phyloP scores from a whole-genome alignment of 495 filamentous ascomycete genomes.

The Friedmanniomyces simplex region DNA sequence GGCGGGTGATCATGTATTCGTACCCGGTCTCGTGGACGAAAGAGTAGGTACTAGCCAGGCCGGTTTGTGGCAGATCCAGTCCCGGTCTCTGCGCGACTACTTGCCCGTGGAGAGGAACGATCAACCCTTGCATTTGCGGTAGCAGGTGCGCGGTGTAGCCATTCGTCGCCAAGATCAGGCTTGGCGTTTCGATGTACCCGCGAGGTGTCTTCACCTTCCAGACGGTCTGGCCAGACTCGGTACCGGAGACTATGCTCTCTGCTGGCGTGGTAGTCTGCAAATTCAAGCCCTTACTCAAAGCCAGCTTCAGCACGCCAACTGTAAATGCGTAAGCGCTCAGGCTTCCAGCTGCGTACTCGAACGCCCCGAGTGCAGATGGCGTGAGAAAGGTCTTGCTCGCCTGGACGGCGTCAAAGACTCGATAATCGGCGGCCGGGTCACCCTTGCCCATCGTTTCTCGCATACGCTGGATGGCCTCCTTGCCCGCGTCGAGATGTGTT shows the following conservation, averaged over 20 bases:
- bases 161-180: conserved; percentile 61
- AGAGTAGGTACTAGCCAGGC: conserved; percentile 46
- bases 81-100: conserved; percentile 54
- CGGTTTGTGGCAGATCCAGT: conserved; percentile 31
- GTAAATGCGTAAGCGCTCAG: conserved; percentile 56
- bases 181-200: conserved; percentile 42
- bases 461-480: conserved; percentile 36
- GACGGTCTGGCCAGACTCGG: background rate
- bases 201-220: conserved; percentile 45
- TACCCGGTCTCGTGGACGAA: conserved; percentile 51
- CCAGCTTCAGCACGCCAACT: conserved; percentile 46
- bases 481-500: conserved; percentile 36
- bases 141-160: conserved; percentile 55
- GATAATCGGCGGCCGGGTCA: conserved; percentile 38
- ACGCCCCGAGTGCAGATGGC: conserved; percentile 39
- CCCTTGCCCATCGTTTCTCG: conserved; percentile 35
- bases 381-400: conserved; percentile 37
- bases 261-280: conserved; percentile 54
- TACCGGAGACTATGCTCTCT: conserved; percentile 25
- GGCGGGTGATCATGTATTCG: conserved; percentile 58
- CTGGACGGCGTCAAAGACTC: conserved; percentile 36
- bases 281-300: conserved; percentile 44
- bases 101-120: conserved; percentile 60
- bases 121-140: conserved; percentile 46
- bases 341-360: conserved; percentile 52